Base-by-base conservation (phyloP, 2,329 filamentous ascomycete genomes). In the Fusarium subtropicale region DNA sequence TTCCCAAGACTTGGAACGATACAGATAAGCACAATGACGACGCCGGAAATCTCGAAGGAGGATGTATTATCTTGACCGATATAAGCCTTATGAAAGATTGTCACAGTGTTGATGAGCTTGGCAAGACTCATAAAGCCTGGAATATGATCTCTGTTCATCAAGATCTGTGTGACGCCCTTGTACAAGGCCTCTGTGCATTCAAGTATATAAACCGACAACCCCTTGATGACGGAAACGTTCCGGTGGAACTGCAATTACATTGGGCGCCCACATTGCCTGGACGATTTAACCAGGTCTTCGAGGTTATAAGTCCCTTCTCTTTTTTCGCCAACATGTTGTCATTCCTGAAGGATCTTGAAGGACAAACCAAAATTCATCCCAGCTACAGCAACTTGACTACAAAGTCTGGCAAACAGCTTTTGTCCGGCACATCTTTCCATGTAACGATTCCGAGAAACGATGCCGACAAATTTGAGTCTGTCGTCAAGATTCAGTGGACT, bases 91-190 rank as follows among this genome's bases (percentile, higher is more conserved):
- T 11, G 1, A 7, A 34, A 0, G 10, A 34, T 13, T 10, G 51
- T 5, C 11, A 7, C 20, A 20, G 9, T 1, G 26, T 2, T 1
- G 0, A 5, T 2, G 6, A 4, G n/a, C 26, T 52, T 18, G 34
- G 48, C 7, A 36, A n/a, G 6, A 54, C 59, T 11, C 47, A 66
- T 12, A 54, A 41, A n/a, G 24, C 15, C 1, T 65, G 53, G 62
- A 65, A 65, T 9, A 57, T 54, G 46, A 4, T 65, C 12, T 57
- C 52, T 10, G 31, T 65, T 7, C 9, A 58, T 18, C 1, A 13
- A 3, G 11, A 48, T 20, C 9, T 41, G 18, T 47, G 34, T 8
- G 3, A 2, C 3, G 30, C 3, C 12, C 44, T 46, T 41, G 5
- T 7, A 7, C 4, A 7, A 6, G 59, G 26, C 0, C 42, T 13